Evolutionary conservation across 495 filamentous ascomycete genomes (phyloP), one percentile per base, ranked within the genome.

Genomic region (Talaromyces stipitatus): DNA sequence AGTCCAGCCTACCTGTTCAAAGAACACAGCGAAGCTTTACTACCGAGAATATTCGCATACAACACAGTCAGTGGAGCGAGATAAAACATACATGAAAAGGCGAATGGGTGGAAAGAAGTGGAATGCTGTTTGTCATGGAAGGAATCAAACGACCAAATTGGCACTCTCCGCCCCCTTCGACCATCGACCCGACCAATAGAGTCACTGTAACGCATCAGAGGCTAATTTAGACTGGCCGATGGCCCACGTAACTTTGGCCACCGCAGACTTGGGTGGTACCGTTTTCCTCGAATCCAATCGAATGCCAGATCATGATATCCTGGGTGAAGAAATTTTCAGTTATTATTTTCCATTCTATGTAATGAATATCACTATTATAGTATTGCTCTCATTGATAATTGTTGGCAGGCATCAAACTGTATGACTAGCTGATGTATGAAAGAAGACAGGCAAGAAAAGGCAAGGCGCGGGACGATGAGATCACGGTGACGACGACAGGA

Each of bases 401-500:
- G n/a, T n/a, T n/a, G n/a, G n/a, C n/a, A n/a, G n/a, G n/a, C n/a
- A n/a, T n/a, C n/a, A n/a, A n/a, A n/a, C n/a, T n/a, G n/a, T n/a
- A n/a, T n/a, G n/a, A n/a, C n/a, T n/a, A n/a, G n/a, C n/a, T n/a
- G n/a, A n/a, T n/a, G n/a, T n/a, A n/a, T n/a, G n/a, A 20, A 20
- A 22, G 28, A 26, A 18, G 6, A 12, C 9, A 24, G 45, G 45
- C 23, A 48, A 26, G 45, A 48, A 48, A 48, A 48, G 14, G 22
- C 23, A 48, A 48, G 45, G 9, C 22, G 45, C 36, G 36, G 36
- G 36, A 41, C 6, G 58, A 68, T 70, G 68, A 70, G 60, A 62
- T 66, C 66, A 66, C 61, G 57, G 70, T 73, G 70, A 73, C 68
- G 70, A 71, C 65, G 64, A 64, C 68, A 71, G 60, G 66, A 70